Evolutionary conservation across 371 early-diverging fungal genomes (phyloP), one percentile per base, ranked within the genome.

Genomic region (Saksenaea vasiformis): DNA sequence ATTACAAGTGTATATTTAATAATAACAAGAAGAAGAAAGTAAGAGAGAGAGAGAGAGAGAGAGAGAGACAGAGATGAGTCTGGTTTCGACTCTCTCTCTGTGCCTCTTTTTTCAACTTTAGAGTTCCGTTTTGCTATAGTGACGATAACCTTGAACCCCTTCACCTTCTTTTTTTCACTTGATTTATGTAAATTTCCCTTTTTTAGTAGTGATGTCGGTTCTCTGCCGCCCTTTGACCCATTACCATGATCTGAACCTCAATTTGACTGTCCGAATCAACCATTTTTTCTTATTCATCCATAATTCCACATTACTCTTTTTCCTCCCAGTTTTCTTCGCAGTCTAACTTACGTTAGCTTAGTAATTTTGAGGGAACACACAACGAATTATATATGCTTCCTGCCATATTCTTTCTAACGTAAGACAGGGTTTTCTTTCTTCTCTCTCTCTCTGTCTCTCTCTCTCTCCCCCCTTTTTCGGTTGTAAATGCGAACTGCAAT

Each of bases 41-140:
- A 28, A 28, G 15, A 54, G 11, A 24, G n/a, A n/a, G n/a, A n/a
- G n/a, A n/a, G n/a, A n/a, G n/a, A n/a, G n/a, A n/a, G n/a, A n/a
- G n/a, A n/a, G n/a, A n/a, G n/a, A n/a, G n/a, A n/a, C n/a, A n/a
- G n/a, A n/a, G n/a, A n/a, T n/a, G n/a, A n/a, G n/a, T n/a, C n/a
- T n/a, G n/a, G n/a, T n/a, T n/a, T n/a, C n/a, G n/a, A n/a, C n/a
- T n/a, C n/a, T n/a, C n/a, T n/a, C n/a, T 41, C n/a, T n/a, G 43
- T 41, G 43, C 14, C 14, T 41, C 43, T 41, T 31, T 31, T 31
- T n/a, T n/a, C n/a, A n/a, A 17, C 22, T 22, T 47, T 47, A 47
- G 51, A 47, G 51, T 47, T 47, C 51, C 51, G 51, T 47, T 47
- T 47, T 47, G 51, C 51, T 47, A 47, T 47, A 10, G 22, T 47